Base-by-base conservation (phyloP, 257 asterid genomes). In the Przewalskia tangutica region DNA sequence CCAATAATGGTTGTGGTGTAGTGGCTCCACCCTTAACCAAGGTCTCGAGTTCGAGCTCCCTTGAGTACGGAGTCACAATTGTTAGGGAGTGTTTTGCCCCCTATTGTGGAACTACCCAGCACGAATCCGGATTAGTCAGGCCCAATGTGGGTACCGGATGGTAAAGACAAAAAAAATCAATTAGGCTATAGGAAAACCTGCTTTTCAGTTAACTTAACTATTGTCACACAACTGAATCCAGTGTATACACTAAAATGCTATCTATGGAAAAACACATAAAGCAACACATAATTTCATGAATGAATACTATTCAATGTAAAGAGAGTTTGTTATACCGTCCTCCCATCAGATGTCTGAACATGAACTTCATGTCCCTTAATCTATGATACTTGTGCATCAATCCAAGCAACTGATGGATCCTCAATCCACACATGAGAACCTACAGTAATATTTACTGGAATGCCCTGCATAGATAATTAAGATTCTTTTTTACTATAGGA, bases 401-500 rank as follows among this genome's bases (percentile, higher is more conserved):
- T 83, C 97, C 98, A 95, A 80, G 95, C 90, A 89, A 84, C 66
- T 4, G 89, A 89, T 60, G 91, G 91, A 81, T 95, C 99, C 86
- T 95, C 98, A 81, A 84, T 89, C 99, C 99, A 95, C 84, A 95
- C 97, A 82, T 91, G 94, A 89, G 97, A 92, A 81, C 98, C 99
- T 64, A 88, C 95, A 54, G 89, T 87, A 85, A 95, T 91, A 85
- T 94, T 92, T 75, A 91, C 91, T 82, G 92, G 97, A 86, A 98
- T 88, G 53, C 96, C 92, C 98, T 95, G 95, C 97, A 91, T 86
- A 63, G 66, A 75, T 81, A 81, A 85, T 83, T 82, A 70, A 86
- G 14, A 14, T 68, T 44, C 23, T 23, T 9, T 78, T 77, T 66
- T 55, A 83, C 13, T 58, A n/a, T 38, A 17, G 82, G 73, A 34